Evolutionary conservation across 1,284 basidiomycete genomes (phyloP).

Genomic region (Rhodotorula sp.): DNA sequence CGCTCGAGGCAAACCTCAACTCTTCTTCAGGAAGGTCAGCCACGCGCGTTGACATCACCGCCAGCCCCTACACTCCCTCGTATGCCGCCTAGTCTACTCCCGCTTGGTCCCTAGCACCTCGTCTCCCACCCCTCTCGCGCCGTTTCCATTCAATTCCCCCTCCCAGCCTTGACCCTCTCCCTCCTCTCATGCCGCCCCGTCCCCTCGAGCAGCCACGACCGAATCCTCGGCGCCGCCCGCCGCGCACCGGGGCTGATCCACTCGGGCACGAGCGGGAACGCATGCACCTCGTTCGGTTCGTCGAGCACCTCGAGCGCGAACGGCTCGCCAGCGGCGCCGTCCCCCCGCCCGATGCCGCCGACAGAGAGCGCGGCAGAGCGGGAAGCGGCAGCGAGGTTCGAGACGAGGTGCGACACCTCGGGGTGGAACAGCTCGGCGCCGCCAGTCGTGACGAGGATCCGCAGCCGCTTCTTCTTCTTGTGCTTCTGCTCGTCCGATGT

Average conservation of each 20-base stretch:
- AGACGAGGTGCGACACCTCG: slow-evolving; percentile 29
- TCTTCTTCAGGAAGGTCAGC: too few relatives aligned
- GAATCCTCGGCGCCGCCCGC: slow-evolving; percentile 23
- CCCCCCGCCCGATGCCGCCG: neutral
- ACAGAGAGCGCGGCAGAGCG: neutral
- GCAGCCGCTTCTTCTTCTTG: neutral
- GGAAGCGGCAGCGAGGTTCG: slow-evolving; percentile 9
- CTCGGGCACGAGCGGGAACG: slow-evolving; percentile 40
- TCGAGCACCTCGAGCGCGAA: slow-evolving; percentile 29
- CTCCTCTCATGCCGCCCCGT: neutral
- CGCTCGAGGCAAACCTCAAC: too few relatives aligned
- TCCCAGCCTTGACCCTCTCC: slow-evolving; percentile 6
- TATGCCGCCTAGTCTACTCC: neutral
- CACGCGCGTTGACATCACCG: too few relatives aligned
- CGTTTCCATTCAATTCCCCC: too few relatives aligned
- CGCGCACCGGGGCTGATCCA: slow-evolving; percentile 35
- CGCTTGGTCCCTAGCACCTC: neutral
- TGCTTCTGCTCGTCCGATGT: neutral
- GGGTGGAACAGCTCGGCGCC: slow-evolving; percentile 39
- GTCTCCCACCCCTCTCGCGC: neutral
- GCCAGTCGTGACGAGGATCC: slow-evolving; percentile 33
- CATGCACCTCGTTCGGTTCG: slow-evolving; percentile 40
- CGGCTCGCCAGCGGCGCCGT: neutral
- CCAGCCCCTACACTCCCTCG: too few relatives aligned
- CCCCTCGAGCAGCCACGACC: slow-evolving; percentile 23